Percentiles rank a stretch among this genome's conserved stretches.
phyloP scores from a whole-genome alignment of 179 eudicot species.

The Dionaea muscipula region DNA sequence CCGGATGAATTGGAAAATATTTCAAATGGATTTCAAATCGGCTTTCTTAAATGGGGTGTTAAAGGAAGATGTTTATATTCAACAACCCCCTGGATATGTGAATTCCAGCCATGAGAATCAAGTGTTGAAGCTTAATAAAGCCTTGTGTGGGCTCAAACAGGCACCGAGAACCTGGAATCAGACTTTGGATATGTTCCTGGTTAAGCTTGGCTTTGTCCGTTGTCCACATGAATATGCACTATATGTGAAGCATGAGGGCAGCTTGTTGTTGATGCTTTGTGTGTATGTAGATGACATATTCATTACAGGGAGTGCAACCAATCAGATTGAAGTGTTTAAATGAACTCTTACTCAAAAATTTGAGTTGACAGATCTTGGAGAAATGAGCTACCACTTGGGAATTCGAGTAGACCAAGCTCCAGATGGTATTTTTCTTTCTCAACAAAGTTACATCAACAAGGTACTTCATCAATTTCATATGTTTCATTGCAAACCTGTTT shows the following conservation, averaged over 20 bases:
- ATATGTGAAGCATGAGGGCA: not conserved
- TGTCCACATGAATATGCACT: not conserved
- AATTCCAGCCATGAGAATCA: not conserved
- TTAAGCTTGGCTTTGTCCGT: not conserved
- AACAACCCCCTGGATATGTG: constrained; percentile 2
- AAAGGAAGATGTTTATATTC: not conserved
- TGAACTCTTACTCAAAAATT: not conserved
- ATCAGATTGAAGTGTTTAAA: not conserved
- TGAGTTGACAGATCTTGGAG: constrained; percentile 2
- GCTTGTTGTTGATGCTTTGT: no score
- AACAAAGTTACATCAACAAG: not conserved
- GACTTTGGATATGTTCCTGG: not conserved
- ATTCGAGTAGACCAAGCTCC: not conserved
- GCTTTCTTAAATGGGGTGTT: not conserved
- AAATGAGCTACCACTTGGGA: constrained; percentile 3
- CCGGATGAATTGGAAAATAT: not conserved
- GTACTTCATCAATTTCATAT: not conserved
- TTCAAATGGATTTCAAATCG: not conserved
- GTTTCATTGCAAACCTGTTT: not conserved
- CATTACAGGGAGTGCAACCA: not conserved
- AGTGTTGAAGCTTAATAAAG: constrained; percentile 2
- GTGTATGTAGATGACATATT: constrained; percentile 6
- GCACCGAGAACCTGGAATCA: constrained; percentile 6
- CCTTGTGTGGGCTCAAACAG: constrained; percentile 7
- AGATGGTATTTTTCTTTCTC: constrained; percentile 2